A percentile compares a stretch with the other conserved stretches of the same genome.
Evolutionary conservation across 768 basidiomycete species (phyloP).

Genomic region (Mrakia hoshinonis): DNA sequence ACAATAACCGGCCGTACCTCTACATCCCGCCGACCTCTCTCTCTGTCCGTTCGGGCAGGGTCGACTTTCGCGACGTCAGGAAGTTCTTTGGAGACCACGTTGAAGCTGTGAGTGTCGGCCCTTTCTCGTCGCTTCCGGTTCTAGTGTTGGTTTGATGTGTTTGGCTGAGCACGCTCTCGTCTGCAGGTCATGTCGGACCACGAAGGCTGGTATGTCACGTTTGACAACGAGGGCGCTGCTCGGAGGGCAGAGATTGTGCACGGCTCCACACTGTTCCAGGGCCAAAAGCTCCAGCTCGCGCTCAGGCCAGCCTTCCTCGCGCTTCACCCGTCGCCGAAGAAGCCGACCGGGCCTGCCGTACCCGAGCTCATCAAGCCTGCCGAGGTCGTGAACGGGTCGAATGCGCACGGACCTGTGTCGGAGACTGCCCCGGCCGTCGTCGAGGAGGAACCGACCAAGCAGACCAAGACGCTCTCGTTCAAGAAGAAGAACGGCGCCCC

Average conservation of each 20-base stretch:
- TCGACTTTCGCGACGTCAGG: not conserved
- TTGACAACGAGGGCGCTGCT: not conserved
- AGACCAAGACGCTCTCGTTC: not conserved
- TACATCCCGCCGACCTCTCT: not conserved
- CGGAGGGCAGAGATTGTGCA: not conserved
- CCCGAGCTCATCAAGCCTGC: not conserved
- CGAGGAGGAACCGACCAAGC: too few species aligned
- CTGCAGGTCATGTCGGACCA: constrained; percentile 1
- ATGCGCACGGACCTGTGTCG: not conserved
- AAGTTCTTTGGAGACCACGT: not conserved
- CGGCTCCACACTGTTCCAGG: not conserved
- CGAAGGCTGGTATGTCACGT: constrained; percentile 6
- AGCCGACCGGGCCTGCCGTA: constrained; percentile 1
- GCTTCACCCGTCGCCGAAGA: not conserved
- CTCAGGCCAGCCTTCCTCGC: not conserved
- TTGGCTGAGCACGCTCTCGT: too few species aligned
- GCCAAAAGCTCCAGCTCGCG: not conserved
- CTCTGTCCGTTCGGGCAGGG: not conserved
- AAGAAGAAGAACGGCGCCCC: constrained; percentile 14
- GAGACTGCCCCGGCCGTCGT: not conserved
- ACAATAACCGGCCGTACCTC: constrained; percentile 6
- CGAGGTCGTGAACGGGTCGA: not conserved
- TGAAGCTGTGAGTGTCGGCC: not conserved
- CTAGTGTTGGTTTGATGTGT: too few species aligned
- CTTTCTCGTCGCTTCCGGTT: not conserved